Evolutionary conservation across 192 early-diverging fungal genomes (phyloP).

Genomic region (Mortierella claussenii): DNA sequence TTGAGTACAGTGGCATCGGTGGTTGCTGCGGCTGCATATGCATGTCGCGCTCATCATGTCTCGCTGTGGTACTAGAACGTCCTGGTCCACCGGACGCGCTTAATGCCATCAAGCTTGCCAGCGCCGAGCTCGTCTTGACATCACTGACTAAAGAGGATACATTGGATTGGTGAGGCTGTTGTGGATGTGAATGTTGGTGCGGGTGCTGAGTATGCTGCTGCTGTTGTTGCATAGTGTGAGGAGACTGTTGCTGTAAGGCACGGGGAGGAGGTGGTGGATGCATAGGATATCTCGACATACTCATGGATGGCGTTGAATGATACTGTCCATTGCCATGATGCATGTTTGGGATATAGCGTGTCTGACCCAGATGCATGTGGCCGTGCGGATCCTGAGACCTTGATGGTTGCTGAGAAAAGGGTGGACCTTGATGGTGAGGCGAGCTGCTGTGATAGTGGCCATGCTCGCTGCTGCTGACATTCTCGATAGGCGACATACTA

Average conservation of each 20-base stretch:
- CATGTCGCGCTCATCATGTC: conserved; percentile 39
- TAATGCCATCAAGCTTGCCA: conserved; percentile 37
- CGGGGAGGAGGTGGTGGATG: conserved; percentile 27
- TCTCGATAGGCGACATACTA: conserved; percentile 43
- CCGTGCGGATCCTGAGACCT: conserved; percentile 21
- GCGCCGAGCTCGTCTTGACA: conserved; percentile 33
- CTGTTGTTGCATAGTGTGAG: conserved; percentile 6
- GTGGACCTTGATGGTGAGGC: conserved; percentile 24
- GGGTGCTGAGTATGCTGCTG: conserved; percentile 20
- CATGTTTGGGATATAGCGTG: conserved; percentile 20
- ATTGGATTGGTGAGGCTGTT: conserved; percentile 9
- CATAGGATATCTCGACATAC: conserved; percentile 44
- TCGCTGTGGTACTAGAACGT: conserved; percentile 2
- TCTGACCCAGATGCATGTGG: conserved; percentile 11
- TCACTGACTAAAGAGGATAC: conserved; percentile 3
- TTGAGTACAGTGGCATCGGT: not conserved
- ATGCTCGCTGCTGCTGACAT: conserved; percentile 21
- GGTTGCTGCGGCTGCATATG: conserved; percentile 14
- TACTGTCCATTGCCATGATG: conserved; percentile 32
- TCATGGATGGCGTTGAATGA: conserved; percentile 38
- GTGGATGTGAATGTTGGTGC: conserved; percentile 4
- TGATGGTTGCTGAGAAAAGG: conserved; percentile 13
- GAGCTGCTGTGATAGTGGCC: conserved; percentile 15
- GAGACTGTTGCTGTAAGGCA: conserved; percentile 29
- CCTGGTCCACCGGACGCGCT: conserved; percentile 16